Percentiles rank a stretch among this genome's conserved stretches.
Evolutionary conservation across 73 alveolate species (phyloP).

Genomic region (Breviolum minutum): DNA sequence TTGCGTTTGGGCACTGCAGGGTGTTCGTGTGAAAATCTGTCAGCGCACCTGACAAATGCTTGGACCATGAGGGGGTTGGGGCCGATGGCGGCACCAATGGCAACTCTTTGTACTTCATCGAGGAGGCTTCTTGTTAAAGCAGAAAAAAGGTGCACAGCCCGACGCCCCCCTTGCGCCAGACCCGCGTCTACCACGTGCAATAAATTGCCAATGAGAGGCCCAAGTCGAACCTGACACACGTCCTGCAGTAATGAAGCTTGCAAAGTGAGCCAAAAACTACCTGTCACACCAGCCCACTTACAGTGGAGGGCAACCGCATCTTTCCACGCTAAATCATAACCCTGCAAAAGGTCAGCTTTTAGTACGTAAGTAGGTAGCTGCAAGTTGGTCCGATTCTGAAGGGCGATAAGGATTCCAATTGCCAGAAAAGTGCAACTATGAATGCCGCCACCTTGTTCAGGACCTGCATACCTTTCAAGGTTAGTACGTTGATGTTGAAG

Average conservation of each 20-base stretch:
- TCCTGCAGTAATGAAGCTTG: neutral
- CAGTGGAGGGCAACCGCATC: neutral
- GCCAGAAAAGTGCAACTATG: neutral
- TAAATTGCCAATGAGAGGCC: neutral
- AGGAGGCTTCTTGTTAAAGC: neutral
- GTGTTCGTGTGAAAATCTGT: too few species aligned
- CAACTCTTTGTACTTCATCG: neutral
- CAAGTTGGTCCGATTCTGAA: neutral
- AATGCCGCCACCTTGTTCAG: conserved; percentile 2
- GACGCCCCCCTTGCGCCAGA: conserved; percentile 14
- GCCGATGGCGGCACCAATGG: conserved; percentile 2
- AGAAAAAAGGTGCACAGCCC: conserved; percentile 9
- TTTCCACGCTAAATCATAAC: conserved; percentile 24
- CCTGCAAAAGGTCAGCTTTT: conserved; percentile 3
- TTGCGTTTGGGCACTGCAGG: too few species aligned
- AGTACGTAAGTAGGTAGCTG: neutral
- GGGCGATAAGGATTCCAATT: neutral
- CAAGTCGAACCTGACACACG: neutral
- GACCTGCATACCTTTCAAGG: neutral
- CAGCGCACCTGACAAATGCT: too few species aligned
- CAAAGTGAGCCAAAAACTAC: neutral
- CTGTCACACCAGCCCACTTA: neutral
- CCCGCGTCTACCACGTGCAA: neutral
- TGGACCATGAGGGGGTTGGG: too few species aligned
- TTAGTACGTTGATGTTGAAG: neutral